phyloP scores from a whole-genome alignment of 2,329 filamentous ascomycete species.

The Phaeosphaeria sp. region DNA sequence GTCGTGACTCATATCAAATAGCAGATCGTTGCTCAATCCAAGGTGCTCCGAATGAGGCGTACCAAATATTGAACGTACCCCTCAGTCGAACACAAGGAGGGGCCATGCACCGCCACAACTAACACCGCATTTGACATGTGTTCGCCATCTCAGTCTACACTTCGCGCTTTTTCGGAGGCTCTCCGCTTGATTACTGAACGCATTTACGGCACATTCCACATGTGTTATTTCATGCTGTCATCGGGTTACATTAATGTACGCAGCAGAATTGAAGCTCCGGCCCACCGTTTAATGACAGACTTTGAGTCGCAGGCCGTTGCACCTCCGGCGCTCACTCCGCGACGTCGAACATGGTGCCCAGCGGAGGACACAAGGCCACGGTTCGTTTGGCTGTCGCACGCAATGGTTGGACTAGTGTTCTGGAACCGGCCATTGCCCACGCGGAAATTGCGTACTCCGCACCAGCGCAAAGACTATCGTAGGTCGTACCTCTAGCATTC shows the following conservation, averaged over 20 bases:
- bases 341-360: not conserved
- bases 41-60: not conserved
- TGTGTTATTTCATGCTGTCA: not conserved
- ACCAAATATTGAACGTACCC: not conserved
- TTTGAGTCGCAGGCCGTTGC: not conserved
- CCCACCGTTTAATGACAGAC: not conserved
- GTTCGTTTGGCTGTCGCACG: not conserved
- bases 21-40: not conserved
- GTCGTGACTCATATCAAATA: constrained; percentile 1
- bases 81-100: not conserved
- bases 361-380: not conserved
- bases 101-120: not conserved
- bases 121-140: not conserved
- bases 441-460: not conserved
- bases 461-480: not conserved
- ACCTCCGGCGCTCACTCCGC: not conserved
- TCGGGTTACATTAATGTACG: not conserved
- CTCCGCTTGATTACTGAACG: not conserved
- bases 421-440: not conserved
- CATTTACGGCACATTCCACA: not conserved
- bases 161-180: not conserved
- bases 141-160: not conserved
- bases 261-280: not conserved
- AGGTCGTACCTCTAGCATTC: not conserved
- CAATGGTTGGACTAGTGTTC: not conserved